Base-by-base conservation (phyloP, 169 alveolate genomes). In the Cryptosporidium canis region DNA sequence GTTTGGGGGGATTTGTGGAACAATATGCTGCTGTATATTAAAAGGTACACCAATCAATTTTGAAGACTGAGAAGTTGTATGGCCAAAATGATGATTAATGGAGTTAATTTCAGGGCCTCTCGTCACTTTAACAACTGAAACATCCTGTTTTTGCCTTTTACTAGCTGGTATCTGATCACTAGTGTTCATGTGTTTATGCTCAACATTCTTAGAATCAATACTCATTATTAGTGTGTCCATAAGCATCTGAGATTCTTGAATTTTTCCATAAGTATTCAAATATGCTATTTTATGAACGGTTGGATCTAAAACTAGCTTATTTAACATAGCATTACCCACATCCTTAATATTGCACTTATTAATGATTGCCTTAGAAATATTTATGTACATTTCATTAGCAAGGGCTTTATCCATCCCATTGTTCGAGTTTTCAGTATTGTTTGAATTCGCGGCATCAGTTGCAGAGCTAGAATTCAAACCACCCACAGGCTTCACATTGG, bases 81-180 rank as follows among this genome's bases (percentile, higher is more conserved):
- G 67, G 39, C 41, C 24, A n/a, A 70, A 31, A 11, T 43, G 55
- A 18, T 70, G 64, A 55, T 51, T 70, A 9, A 41, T 12, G 2
- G 47, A 31, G 31, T 47, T 70, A 14, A 31, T 18, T 8, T 70
- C 84, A 16, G 61, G 21, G 35, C 24, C 41, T 41, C 64, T 29
- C 33, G 24, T 77, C 27, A 18, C 11, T 37, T 61, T 39, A 41
- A 7, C 33, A 6, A 41, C 33, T 7, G 48, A 6, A 37, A 29
- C 18, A 8, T 77, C 87, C 27, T 55, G 87, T 77, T 77, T 77
- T 39, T 43, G 44, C 27, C 71, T 77, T 37, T 77, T 77, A 41
- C 41, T 37, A 29, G 71, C 43, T 24, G 87, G 70, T 6, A 24
- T 56, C 16, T 56, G 71, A n/a, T 55, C 51, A 41, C 21, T 24